Base-by-base conservation (phyloP, 2,329 filamentous ascomycete genomes). In the Exophiala dermatitidis region DNA sequence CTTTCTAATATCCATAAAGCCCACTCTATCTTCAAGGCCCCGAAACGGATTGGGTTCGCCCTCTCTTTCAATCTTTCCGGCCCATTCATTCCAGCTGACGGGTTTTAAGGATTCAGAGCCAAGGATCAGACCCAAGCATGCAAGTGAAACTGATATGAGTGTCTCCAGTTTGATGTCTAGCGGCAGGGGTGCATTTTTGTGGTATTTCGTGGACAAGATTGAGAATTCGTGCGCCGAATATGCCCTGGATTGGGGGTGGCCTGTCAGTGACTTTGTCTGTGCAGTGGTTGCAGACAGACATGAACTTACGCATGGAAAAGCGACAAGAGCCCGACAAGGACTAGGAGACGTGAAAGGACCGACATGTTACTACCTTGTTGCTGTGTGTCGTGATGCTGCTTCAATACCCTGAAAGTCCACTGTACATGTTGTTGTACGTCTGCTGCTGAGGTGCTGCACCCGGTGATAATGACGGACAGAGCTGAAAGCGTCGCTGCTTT, bases 151-250 rank as follows among this genome's bases (percentile, higher is more conserved):
- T 1, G 90, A 87, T 41, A 86, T 69, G 10, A 97, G 75, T 1
- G 90, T 90, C 72, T 98, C 93, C 62, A 95, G 78, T 36, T 83
- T 82, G 64, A 98, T 94, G 66, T 98, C 93, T 57, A 87, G 72
- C 0, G 93, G 91, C 1, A 97, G 78, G 50, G 69, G 53, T 60
- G 68, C 59, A 29, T 53, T 58, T 32, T 56, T 61, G 46, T 59
- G 60, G 5, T 54, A 34, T 46, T 60, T 61, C 48, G 69, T 61
- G 2, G 72, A 64, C 46, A 95, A 80, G 26, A 83, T 77, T 4
- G 88, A 86, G 73, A 95, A 88, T 73, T 98, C 93, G 71, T 95
- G 87, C 44, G 90, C 90, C 48, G 93, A 98, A 73, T 97, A 98
- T 73, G 90, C 94, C 60, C 93, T 98, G 67, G 42, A 38, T 26